Evolutionary conservation across 305 asterid species (phyloP).

Genomic region (Fraxinus ornus): DNA sequence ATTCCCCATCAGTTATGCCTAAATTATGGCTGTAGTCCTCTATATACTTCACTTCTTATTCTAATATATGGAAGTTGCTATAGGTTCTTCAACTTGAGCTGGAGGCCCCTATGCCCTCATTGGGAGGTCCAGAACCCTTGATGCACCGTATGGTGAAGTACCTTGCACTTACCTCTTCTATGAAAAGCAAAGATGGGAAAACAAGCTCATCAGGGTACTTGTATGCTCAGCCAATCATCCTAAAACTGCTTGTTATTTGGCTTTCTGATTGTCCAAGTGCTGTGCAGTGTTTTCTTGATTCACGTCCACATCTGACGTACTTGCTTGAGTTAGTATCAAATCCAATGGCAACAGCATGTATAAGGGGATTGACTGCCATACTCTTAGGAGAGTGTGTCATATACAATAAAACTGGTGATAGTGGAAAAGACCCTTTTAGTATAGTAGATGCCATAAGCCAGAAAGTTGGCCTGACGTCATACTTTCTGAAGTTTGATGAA

Average conservation of each 20-base stretch:
- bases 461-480: slow-evolving; percentile 75
- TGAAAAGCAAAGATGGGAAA: slow-evolving; percentile 66
- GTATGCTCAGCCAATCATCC: slow-evolving; percentile 66
- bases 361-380: slow-evolving; percentile 76
- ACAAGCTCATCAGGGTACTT: slow-evolving; percentile 37
- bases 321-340: slow-evolving; percentile 72
- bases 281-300: slow-evolving; percentile 78
- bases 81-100: slow-evolving; percentile 84
- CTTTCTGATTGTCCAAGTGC: slow-evolving; percentile 80
- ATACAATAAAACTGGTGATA: slow-evolving; percentile 51
- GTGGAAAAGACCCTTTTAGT: slow-evolving; percentile 56
- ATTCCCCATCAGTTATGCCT: background rate
- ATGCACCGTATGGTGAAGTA: slow-evolving; percentile 92
- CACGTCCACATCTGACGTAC: slow-evolving; percentile 82
- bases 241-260: slow-evolving; percentile 80
- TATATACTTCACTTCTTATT: slow-evolving; percentile 1
- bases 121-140: slow-evolving; percentile 81
- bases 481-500: slow-evolving; percentile 72
- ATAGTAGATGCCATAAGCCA: slow-evolving; percentile 82
- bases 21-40: slow-evolving; percentile 1
- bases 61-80: slow-evolving; percentile 31
- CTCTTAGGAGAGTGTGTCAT: slow-evolving; percentile 73
- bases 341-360: slow-evolving; percentile 52
- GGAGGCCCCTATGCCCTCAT: slow-evolving; percentile 60
- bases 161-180: slow-evolving; percentile 82